Evolutionary conservation across 306 rosid species (phyloP), one percentile per base, ranked within the genome.

Genomic region (Arachis hypogaea): DNA sequence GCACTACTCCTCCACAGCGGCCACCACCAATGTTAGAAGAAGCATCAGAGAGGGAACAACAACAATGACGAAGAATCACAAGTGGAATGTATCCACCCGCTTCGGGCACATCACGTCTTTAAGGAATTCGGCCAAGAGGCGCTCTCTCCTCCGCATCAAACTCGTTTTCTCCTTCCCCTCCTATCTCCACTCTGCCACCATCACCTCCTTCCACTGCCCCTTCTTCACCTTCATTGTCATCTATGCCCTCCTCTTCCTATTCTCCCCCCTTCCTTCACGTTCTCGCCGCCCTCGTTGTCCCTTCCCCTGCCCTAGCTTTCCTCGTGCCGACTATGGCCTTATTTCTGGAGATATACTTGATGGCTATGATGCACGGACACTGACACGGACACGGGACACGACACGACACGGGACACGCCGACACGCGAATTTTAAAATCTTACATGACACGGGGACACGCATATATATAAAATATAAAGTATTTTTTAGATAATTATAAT

Each of bases 41-140:
- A 22, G 28, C 1, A 22, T 22, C 28, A 22, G 28, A 22, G 28
- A 22, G 28, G 28, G 28, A 22, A 22, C 28, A 22, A 22, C 28
- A 22, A 22, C 1, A 22, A 22, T 22, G 28, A 22, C 28, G 28
- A 22, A 22, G 28, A 22, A 22, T 22, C 28, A 22, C 28, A 22
- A 22, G 28, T 22, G 28, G 1, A 22, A 43, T 52, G 82, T 92
- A 65, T 69, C 87, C 18, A 90, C 92, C 22, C 88, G 86, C 61
- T 79, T 90, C 81, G 96, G 70, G 89, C 91, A 3, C 93, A 97
- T 4, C 96, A 93, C 46, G 87, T 93, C 43, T 86, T 82, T 88
- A 29, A 14, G 10, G 92, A 93, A 28, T 87, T 97, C 7, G 90
- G 92, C 65, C 45, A 66, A 18, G 90, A 83, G 49, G 97, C 97